Percentiles rank a stretch among this genome's conserved stretches.
Evolutionary conservation across 2,329 filamentous ascomycete genomes (phyloP).

Genomic region (Thielaviopsis populi): DNA sequence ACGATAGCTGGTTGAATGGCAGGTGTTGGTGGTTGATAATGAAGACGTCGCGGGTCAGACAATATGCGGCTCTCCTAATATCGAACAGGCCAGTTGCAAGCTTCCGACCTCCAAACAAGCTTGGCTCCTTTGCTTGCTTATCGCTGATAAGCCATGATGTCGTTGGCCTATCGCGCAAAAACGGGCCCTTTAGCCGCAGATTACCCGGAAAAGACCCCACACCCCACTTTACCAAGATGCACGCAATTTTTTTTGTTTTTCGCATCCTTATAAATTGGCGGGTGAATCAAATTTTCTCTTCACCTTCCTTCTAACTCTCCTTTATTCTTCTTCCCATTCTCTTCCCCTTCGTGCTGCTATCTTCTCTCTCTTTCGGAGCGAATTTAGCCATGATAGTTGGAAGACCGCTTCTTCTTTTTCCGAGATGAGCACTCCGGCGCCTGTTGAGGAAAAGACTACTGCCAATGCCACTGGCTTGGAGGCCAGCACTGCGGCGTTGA

Average conservation of each 20-base stretch:
- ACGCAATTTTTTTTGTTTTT: background rate
- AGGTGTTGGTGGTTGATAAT: background rate
- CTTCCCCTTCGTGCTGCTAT: slow-evolving; percentile 4
- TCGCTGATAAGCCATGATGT: slow-evolving; percentile 7
- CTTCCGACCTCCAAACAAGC: background rate
- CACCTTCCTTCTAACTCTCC: background rate
- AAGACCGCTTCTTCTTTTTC: slow-evolving; percentile 9
- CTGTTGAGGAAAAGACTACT: slow-evolving; percentile 11
- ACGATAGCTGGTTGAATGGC: background rate
- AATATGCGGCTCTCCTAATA: background rate
- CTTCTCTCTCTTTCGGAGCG: slow-evolving; percentile 5
- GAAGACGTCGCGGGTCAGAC: background rate
- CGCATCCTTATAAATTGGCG: background rate
- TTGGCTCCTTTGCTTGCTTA: slow-evolving; percentile 2
- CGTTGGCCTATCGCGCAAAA: background rate
- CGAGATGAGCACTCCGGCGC: slow-evolving; percentile 16
- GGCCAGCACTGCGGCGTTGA: slow-evolving; percentile 8
- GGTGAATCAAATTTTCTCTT: slow-evolving; percentile 3
- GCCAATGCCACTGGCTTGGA: slow-evolving; percentile 10
- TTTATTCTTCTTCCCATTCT: slow-evolving; percentile 10
- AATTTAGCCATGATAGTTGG: slow-evolving; percentile 13
- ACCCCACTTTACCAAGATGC: slow-evolving; percentile 9
- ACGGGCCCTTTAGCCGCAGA: background rate
- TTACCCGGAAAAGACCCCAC: background rate
- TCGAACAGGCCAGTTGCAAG: slow-evolving; percentile 3